Conservation (phyloP, 306 rosid genomes). For the Prunus mongolica region DNA sequence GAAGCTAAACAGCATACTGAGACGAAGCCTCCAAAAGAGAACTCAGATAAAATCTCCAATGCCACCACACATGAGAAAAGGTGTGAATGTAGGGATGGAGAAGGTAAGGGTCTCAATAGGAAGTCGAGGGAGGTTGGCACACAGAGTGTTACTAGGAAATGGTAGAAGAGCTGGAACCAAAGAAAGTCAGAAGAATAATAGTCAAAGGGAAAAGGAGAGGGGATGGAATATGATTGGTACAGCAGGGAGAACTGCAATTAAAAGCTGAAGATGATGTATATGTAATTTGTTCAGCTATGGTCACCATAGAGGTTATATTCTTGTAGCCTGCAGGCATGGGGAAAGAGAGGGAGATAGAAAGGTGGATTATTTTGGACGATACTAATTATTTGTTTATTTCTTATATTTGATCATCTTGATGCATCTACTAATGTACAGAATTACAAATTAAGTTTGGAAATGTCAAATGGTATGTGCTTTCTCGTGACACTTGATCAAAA, state of each 20-base stretch:
- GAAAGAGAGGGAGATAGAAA: not conserved
- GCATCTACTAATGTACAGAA: not conserved
- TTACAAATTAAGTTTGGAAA: not conserved
- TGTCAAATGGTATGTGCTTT: not conserved
- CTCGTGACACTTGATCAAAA: not conserved
- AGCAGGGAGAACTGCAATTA: slow-evolving; percentile 30
- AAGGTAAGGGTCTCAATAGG: slow-evolving; percentile 88
- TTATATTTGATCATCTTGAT: not conserved
- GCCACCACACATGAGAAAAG: slow-evolving; percentile 68
- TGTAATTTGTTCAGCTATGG: not conserved
- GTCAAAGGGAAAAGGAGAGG: slow-evolving; percentile 83
- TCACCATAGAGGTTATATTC: not conserved
- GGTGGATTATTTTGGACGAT: not conserved
- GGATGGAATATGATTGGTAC: slow-evolving; percentile 69
- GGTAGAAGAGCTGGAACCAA: slow-evolving; percentile 54
- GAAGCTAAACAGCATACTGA: slow-evolving; percentile 59
- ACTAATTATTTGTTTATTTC: not conserved
- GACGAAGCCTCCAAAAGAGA: slow-evolving; percentile 75
- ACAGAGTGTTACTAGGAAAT: slow-evolving; percentile 53
- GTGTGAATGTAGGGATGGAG: slow-evolving; percentile 83
- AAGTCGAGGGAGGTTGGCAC: slow-evolving; percentile 62
- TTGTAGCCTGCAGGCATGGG: slow-evolving; percentile 1
- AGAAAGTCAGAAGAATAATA: slow-evolving; percentile 51
- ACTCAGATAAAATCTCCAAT: slow-evolving; percentile 59
- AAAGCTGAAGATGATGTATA: not conserved